These are phyloP conservation scores for Seminavis robusta DNA, from an alignment of 108 stramenopile genomes.

Conservation along the genomic window DNA sequence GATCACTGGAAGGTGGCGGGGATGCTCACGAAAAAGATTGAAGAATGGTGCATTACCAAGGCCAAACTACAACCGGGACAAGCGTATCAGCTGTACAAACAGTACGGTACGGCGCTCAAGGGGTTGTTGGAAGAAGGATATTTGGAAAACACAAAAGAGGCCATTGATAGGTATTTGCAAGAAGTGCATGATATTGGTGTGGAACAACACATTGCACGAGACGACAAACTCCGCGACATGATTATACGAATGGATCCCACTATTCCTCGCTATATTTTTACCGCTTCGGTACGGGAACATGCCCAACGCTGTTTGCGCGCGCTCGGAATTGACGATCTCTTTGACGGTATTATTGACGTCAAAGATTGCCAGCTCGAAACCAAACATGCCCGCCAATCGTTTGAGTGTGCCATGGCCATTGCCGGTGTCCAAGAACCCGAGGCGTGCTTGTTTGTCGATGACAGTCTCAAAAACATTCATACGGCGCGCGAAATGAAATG, in stretches of 20 bases:
- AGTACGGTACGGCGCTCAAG: constrained; percentile 58
- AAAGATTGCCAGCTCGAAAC: constrained; percentile 58
- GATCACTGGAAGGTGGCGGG: constrained; percentile 61
- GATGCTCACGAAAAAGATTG: constrained; percentile 52
- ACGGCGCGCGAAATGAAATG: constrained; percentile 53
- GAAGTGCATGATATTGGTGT: constrained; percentile 59
- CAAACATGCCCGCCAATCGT: constrained; percentile 51
- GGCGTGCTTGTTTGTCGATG: constrained; percentile 61
- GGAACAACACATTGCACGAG: constrained; percentile 23
- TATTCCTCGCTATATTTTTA: constrained; percentile 65
- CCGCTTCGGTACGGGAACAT: constrained; percentile 55
- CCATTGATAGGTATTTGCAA: constrained; percentile 44
- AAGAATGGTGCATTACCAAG: constrained; percentile 45
- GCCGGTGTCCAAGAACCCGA: constrained; percentile 41
- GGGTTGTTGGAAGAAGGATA: constrained; percentile 61
- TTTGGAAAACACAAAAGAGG: constrained; percentile 34
- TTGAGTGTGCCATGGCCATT: constrained; percentile 55
- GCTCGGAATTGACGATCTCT: constrained; percentile 55
- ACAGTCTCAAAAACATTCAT: constrained; percentile 43
- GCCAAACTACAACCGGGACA: constrained; percentile 30
- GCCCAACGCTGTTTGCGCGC: constrained; percentile 51
- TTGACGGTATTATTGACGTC: constrained; percentile 29
- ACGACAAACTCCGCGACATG: constrained; percentile 40
- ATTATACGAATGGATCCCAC: constrained; percentile 50
- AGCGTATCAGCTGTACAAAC: constrained; percentile 62